Base-by-base conservation (phyloP, 116 monocot genomes). In the Trichopus zeylanicus region DNA sequence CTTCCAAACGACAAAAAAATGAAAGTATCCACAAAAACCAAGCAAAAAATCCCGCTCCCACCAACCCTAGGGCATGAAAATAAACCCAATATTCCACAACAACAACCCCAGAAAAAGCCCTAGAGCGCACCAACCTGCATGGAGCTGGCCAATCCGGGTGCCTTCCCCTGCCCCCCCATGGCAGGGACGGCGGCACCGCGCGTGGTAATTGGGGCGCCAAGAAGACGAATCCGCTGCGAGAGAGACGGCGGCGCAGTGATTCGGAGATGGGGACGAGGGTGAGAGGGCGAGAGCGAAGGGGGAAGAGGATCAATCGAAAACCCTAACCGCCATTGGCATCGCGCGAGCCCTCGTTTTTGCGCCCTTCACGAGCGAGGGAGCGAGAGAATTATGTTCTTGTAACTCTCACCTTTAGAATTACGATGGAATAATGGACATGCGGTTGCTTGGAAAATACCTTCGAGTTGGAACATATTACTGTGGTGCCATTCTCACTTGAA, bases 261-360 rank as follows among this genome's bases (percentile, higher is more conserved):
- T 24, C 8, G 21, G 0, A 6, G 6, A n/a, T 51, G 8, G 21
- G 9, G 20, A 6, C 19, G 22, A 51, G 20, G 24, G 10, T 2
- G 4, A 51, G 24, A n/a, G 51, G 20, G 51, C 51, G 24, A 51
- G 51, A 51, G 21, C 51, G 3, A 2, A 18, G 15, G 34, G 18
- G 20, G 7, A 1, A 18, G 53, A 54, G 7, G 27, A 53, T 57
- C 31, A 55, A 65, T 24, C 6, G 54, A 53, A 64, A 55, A 65
- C 65, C 65, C 65, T 54, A 65, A 52, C 53, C 65, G 27, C 65
- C 65, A 64, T 65, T 54, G 38, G 26, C 53, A 26, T 23, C 65
- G 33, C 53, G 0, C n/a, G 39, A 21, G 24, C 46, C 6, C 42
- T 46, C 28, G 8, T 27, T 16, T 19, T 29, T 42, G 16, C 13